Percentiles rank a stretch among this genome's conserved stretches.
phyloP scores from a whole-genome alignment of 129 eudicot species.

The Flaveria trinervia region DNA sequence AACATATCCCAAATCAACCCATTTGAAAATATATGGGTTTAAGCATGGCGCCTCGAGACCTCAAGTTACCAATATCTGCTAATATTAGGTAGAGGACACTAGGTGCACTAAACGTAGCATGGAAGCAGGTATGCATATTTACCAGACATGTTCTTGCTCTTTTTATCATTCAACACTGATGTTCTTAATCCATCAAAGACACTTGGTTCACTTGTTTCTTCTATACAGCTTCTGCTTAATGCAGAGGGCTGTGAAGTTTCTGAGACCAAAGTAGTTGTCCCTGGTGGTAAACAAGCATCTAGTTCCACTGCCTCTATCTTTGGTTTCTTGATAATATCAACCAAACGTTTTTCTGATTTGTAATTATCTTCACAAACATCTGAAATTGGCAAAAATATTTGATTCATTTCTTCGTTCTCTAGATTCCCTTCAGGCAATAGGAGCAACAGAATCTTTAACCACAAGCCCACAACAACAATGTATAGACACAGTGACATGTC shows the following conservation, averaged over 20 bases:
- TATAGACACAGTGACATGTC: conserved; percentile 24
- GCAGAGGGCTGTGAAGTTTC: conserved; percentile 20
- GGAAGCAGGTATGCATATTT: conserved; percentile 23
- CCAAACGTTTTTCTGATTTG: conserved; percentile 33
- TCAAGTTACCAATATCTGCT: conserved; percentile 1
- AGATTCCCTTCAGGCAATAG: conserved; percentile 34
- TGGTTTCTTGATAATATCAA: conserved; percentile 33
- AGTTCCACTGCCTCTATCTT: conserved; percentile 39
- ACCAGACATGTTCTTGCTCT: conserved; percentile 40
- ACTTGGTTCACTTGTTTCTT: conserved; percentile 29
- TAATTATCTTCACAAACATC: conserved; percentile 26
- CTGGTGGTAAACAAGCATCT: conserved; percentile 43
- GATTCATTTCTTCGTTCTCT: conserved; percentile 35
- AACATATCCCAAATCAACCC: not conserved
- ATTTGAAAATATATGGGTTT: not conserved
- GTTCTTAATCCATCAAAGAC: conserved; percentile 28
- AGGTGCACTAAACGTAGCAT: conserved; percentile 7
- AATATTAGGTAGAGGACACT: conserved; percentile 11
- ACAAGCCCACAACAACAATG: not conserved
- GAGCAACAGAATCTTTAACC: conserved; percentile 22
- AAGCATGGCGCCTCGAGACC: not conserved
- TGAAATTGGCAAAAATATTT: conserved; percentile 24
- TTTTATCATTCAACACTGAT: conserved; percentile 24
- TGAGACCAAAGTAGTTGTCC: conserved; percentile 28
- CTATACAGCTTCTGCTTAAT: conserved; percentile 33